A percentile compares a stretch with the other conserved stretches of the same genome.
These are phyloP conservation scores for Pseudogymnoascus destructans DNA, from an alignment of 2,329 filamentous ascomycete species.

Conservation along the genomic window DNA sequence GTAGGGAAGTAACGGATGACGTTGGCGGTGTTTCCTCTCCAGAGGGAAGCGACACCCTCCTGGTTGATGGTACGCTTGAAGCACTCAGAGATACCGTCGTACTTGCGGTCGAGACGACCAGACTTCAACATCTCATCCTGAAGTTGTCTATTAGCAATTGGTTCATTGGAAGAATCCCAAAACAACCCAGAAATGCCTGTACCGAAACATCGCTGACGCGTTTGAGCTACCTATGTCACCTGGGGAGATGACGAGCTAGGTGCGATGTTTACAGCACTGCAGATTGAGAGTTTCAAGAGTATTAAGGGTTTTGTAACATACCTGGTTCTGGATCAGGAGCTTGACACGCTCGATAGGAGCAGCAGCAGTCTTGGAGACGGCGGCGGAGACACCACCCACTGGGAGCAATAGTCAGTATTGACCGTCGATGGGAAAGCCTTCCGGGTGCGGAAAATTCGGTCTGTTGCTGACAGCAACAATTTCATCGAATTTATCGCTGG, in stretches of 20 bases:
- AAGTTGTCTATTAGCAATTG: constrained; percentile 15
- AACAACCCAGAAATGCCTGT: neutral
- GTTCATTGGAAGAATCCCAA: neutral
- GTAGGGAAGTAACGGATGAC: constrained; percentile 99
- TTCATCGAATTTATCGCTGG: neutral
- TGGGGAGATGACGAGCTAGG: neutral
- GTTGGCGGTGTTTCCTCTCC: constrained; percentile 99
- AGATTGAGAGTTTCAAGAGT: neutral
- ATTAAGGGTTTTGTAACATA: constrained; percentile 37
- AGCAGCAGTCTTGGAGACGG: constrained; percentile 99
- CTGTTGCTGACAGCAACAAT: neutral
- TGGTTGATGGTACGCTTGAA: constrained; percentile 81
- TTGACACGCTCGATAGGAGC: constrained; percentile 99
- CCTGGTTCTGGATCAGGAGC: constrained; percentile 99
- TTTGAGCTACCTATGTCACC: neutral
- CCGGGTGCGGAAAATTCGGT: neutral
- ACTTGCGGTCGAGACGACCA: constrained; percentile 96
- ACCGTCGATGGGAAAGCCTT: neutral
- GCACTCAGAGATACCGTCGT: constrained; percentile 87
- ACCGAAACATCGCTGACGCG: neutral
- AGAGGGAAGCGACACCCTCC: constrained; percentile 91
- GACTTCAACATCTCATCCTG: constrained; percentile 99
- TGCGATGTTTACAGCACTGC: neutral
- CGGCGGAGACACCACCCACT: constrained; percentile 99
- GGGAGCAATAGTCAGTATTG: constrained; percentile 26